phyloP scores from a whole-genome alignment of 2,329 filamentous ascomycete species.

The Aspergillus ochraceoroseus region DNA sequence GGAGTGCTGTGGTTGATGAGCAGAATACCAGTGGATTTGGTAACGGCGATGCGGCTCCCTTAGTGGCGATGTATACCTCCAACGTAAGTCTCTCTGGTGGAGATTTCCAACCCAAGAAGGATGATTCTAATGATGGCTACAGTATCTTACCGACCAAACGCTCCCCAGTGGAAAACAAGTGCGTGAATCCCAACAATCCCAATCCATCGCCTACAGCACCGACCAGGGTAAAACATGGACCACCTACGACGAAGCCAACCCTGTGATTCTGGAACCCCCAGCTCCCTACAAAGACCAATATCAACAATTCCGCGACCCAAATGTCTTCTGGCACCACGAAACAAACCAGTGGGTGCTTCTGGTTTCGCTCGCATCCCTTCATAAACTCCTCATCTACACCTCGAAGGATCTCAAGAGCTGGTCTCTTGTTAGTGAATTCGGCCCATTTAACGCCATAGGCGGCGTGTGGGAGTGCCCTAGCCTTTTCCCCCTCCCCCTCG shows the following conservation, averaged over 20 bases:
- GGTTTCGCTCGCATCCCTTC: constrained; percentile 16
- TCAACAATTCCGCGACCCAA: constrained; percentile 55
- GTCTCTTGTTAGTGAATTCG: constrained; percentile 25
- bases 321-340: constrained; percentile 44
- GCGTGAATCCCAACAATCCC: constrained; percentile 13
- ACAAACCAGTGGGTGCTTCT: constrained; percentile 24
- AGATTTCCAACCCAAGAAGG: neutral
- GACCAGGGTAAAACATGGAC: constrained; percentile 13
- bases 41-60: constrained; percentile 54
- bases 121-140: neutral
- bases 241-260: constrained; percentile 53
- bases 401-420: constrained; percentile 29
- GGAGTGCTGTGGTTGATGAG: constrained; percentile 55
- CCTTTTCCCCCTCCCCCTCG: constrained; percentile 23
- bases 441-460: constrained; percentile 25
- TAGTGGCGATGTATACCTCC: constrained; percentile 58
- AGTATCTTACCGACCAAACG: constrained; percentile 23
- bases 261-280: constrained; percentile 51
- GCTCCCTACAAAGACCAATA: constrained; percentile 45
- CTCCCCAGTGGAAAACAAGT: constrained; percentile 24
- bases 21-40: constrained; percentile 66
- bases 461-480: constrained; percentile 32
- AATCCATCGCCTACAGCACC: constrained; percentile 14
- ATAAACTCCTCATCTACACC: constrained; percentile 25
- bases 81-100: constrained; percentile 20